Conservation (phyloP, 2,329 filamentous ascomycete species). For the Mariannaea sp. region DNA sequence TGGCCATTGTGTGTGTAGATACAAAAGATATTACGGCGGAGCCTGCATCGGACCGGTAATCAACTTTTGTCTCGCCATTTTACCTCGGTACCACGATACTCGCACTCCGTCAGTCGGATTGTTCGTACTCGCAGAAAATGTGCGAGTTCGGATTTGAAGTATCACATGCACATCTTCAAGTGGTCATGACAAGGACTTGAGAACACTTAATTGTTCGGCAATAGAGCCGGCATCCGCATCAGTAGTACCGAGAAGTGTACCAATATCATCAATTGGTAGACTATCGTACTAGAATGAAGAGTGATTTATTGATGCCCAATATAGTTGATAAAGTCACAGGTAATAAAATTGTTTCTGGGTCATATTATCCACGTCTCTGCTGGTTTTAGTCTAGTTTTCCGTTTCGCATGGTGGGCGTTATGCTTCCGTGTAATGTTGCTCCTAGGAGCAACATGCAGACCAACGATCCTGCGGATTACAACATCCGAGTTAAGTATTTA, state of each 20-base stretch:
- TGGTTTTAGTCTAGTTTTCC: neutral
- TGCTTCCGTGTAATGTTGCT: constrained; percentile 32
- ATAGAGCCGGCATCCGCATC: no score
- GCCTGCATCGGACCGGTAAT: constrained; percentile 13
- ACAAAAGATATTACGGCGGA: neutral
- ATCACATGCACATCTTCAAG: no score
- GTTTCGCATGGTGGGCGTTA: constrained; percentile 19
- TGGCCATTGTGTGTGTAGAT: no score
- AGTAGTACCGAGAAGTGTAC: no score
- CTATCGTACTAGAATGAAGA: no score
- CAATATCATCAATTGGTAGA: no score
- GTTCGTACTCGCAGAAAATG: no score
- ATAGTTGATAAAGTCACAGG: neutral
- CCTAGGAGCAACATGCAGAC: constrained; percentile 19
- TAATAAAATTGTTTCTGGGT: neutral
- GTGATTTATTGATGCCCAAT: neutral
- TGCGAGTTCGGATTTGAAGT: no score
- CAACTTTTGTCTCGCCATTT: constrained; percentile 16
- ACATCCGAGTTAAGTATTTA: neutral
- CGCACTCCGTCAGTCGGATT: no score
- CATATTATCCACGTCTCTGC: neutral
- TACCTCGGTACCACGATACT: constrained; percentile 24
- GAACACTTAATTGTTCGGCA: no score
- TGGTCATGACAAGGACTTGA: no score
- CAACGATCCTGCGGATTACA: neutral